Percentiles rank a stretch among this genome's conserved stretches.
phyloP scores from a whole-genome alignment of 2,329 filamentous ascomycete species.

The Ophiognomonia clavigignenti-juglandacearum region DNA sequence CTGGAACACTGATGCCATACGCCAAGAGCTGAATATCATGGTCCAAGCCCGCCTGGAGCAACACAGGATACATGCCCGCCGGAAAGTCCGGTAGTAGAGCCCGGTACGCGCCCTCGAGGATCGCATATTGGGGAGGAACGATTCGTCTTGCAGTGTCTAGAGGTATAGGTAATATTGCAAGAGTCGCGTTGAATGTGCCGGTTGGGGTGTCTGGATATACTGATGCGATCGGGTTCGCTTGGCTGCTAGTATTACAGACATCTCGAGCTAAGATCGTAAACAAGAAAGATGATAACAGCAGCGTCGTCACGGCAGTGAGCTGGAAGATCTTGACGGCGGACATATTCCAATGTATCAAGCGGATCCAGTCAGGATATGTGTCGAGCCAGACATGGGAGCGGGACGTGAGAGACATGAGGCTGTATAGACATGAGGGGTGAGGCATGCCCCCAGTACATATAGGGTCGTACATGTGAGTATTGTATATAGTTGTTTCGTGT shows the following conservation, averaged over 20 bases:
- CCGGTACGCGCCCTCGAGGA: constrained; percentile 44
- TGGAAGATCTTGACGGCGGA: constrained; percentile 5
- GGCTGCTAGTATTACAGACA: constrained; percentile 25
- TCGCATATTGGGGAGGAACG: constrained; percentile 43
- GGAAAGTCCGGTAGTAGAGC: constrained; percentile 44
- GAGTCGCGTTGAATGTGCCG: constrained; percentile 49
- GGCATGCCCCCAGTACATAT: too few species aligned
- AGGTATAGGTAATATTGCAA: constrained; percentile 47
- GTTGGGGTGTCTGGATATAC: constrained; percentile 43
- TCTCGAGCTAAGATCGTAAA: constrained; percentile 6
- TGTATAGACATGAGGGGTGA: background rate
- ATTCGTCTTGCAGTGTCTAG: constrained; percentile 39
- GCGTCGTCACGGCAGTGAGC: constrained; percentile 4
- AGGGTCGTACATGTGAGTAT: too few species aligned
- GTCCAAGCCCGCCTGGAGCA: constrained; percentile 44
- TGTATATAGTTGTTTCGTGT: too few species aligned
- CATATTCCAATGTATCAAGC: constrained; percentile 9
- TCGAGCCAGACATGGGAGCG: background rate
- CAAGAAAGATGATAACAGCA: constrained; percentile 10
- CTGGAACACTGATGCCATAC: constrained; percentile 33
- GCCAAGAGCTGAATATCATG: constrained; percentile 43
- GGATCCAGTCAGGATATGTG: background rate
- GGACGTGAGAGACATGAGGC: background rate
- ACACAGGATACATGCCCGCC: constrained; percentile 46
- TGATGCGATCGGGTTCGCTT: constrained; percentile 42